phyloP scores from a whole-genome alignment of 441 rosid species.

The Croton laevigatus region DNA sequence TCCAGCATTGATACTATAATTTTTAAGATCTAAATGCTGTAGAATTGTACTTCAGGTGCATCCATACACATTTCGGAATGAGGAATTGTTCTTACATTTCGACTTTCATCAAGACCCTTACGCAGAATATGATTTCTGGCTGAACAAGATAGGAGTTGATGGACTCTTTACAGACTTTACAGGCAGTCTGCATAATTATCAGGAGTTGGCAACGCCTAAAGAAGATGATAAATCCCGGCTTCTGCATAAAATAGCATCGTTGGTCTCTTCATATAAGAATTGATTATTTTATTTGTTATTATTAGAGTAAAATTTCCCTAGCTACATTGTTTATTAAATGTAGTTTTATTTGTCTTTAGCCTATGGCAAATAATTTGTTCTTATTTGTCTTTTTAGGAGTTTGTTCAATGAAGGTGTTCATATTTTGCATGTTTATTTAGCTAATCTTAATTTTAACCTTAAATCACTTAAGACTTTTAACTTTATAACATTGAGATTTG shows the following conservation, averaged over 20 bases:
- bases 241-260: slow-evolving; percentile 35
- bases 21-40: not conserved
- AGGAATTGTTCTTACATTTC: slow-evolving; percentile 58
- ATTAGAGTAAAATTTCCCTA: not conserved
- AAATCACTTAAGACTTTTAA: too few relatives aligned
- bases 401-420: not conserved
- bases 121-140: slow-evolving; percentile 73
- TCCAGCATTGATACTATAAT: too few relatives aligned
- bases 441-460: too few relatives aligned
- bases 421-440: not conserved
- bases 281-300: not conserved
- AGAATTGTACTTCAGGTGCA: slow-evolving; percentile 57
- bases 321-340: not conserved
- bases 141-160: slow-evolving; percentile 75
- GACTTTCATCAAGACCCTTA: slow-evolving; percentile 75
- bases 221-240: slow-evolving; percentile 33
- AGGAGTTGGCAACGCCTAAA: slow-evolving; percentile 45
- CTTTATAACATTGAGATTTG: too few relatives aligned
- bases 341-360: not conserved
- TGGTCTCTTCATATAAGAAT: slow-evolving; percentile 37
- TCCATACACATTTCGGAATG: slow-evolving; percentile 85
- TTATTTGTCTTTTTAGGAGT: not conserved
- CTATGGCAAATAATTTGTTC: not conserved
- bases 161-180: slow-evolving; percentile 96
- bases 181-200: slow-evolving; percentile 68